A percentile compares a stretch with the other conserved stretches of the same genome.
Evolutionary conservation across 108 stramenopile species (phyloP).

Genomic region (Pseudonitzschia multiseries): DNA sequence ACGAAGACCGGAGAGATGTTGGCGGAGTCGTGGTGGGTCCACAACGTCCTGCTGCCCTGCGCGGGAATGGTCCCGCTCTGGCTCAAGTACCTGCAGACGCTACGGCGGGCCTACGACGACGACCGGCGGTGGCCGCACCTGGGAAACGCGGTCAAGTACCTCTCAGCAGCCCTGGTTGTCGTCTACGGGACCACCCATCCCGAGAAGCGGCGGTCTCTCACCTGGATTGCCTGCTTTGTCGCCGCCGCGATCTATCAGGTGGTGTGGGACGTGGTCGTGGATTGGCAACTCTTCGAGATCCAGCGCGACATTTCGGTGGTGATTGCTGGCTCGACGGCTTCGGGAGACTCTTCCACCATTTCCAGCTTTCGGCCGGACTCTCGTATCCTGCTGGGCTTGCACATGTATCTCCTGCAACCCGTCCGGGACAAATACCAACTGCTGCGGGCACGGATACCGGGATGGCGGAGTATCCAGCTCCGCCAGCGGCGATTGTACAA

Average conservation of each 20-base stretch:
- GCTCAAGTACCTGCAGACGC: slow-evolving; percentile 80
- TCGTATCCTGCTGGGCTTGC: slow-evolving; percentile 26
- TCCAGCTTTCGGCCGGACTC: slow-evolving; percentile 57
- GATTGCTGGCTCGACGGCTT: neutral
- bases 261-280: slow-evolving; percentile 82
- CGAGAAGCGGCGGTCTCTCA: slow-evolving; percentile 54
- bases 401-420: slow-evolving; percentile 47
- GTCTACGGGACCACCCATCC: slow-evolving; percentile 87
- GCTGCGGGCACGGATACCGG: slow-evolving; percentile 36
- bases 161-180: slow-evolving; percentile 71
- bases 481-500: slow-evolving; percentile 75
- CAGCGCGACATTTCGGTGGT: slow-evolving; percentile 37
- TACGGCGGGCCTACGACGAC: slow-evolving; percentile 76
- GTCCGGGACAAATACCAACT: slow-evolving; percentile 38
- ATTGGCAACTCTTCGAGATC: slow-evolving; percentile 84
- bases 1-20: slow-evolving; percentile 53
- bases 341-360: slow-evolving; percentile 38
- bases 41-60: slow-evolving; percentile 75
- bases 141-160: slow-evolving; percentile 85
- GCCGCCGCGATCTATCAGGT: slow-evolving; percentile 75
- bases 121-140: slow-evolving; percentile 81
- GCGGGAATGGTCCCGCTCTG: slow-evolving; percentile 74
- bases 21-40: slow-evolving; percentile 68
- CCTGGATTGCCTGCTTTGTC: slow-evolving; percentile 66
- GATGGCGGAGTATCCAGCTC: slow-evolving; percentile 58